Percentiles rank a stretch among this genome's conserved stretches.
Evolutionary conservation across 495 filamentous ascomycete genomes (phyloP).

Genomic region (Hapsidospora chrysogenum): DNA sequence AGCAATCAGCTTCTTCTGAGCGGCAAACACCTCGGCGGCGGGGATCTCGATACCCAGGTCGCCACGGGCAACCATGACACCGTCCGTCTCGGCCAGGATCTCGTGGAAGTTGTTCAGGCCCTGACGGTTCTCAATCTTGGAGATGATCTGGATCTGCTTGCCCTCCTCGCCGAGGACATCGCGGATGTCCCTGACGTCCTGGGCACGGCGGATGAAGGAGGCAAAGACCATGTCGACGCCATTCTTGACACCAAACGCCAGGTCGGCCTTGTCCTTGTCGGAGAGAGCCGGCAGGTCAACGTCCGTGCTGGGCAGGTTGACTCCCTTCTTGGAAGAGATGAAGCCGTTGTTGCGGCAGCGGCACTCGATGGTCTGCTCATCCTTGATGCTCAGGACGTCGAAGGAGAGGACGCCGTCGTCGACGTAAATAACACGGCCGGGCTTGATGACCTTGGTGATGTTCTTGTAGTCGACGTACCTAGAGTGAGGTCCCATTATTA

Average conservation of each 20-base stretch:
- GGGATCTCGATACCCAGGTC: slow-evolving; percentile 98
- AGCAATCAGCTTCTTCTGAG: slow-evolving; percentile 99
- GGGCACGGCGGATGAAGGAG: slow-evolving; percentile 87
- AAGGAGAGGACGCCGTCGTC: slow-evolving; percentile 96
- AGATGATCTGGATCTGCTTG: slow-evolving; percentile 95
- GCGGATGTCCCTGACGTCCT: slow-evolving; percentile 84
- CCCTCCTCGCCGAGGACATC: slow-evolving; percentile 84
- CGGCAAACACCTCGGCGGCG: slow-evolving; percentile 93
- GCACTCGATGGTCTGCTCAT: slow-evolving; percentile 73
- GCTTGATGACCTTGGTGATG: slow-evolving; percentile 92
- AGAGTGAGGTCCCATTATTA: not conserved
- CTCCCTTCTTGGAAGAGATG: slow-evolving; percentile 96
- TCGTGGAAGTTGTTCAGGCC: slow-evolving; percentile 96
- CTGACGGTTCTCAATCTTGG: slow-evolving; percentile 99
- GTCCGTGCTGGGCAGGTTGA: slow-evolving; percentile 96
- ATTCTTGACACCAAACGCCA: slow-evolving; percentile 93
- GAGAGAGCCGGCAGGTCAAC: slow-evolving; percentile 94
- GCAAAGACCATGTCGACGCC: slow-evolving; percentile 98
- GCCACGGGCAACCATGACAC: slow-evolving; percentile 99
- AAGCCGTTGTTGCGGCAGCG: slow-evolving; percentile 89
- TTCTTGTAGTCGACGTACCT: slow-evolving; percentile 99
- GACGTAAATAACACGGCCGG: slow-evolving; percentile 94
- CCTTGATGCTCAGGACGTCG: slow-evolving; percentile 72
- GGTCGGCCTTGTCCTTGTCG: slow-evolving; percentile 92
- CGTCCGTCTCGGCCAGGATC: slow-evolving; percentile 90